Evolutionary conservation across 176 grass and related monocot genomes (phyloP).

Genomic region (Elymus sibiricus): DNA sequence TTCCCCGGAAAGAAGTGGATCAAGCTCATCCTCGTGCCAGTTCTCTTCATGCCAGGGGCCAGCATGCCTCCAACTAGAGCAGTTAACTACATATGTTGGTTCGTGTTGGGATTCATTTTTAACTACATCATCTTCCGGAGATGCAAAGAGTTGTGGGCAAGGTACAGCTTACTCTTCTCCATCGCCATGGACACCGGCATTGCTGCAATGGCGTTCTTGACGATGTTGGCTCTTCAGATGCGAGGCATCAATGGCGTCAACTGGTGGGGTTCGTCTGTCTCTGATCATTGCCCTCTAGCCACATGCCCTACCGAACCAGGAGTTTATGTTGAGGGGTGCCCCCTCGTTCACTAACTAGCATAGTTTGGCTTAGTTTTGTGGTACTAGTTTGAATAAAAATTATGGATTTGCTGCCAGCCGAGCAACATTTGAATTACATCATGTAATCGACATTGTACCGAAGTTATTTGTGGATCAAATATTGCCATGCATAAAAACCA

Average conservation of each 20-base stretch:
- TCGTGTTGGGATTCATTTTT: background rate
- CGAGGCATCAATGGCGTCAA: background rate
- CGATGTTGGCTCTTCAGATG: background rate
- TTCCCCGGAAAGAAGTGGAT: constrained; percentile 13
- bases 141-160: background rate
- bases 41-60: background rate
- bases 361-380: background rate
- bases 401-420: no score
- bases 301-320: background rate
- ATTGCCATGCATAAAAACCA: no score
- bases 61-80: background rate
- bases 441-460: no score
- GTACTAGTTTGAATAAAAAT: no score
- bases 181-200: background rate
- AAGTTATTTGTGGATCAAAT: no score
- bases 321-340: background rate
- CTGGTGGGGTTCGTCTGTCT: background rate
- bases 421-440: no score
- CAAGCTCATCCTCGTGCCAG: background rate
- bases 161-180: background rate
- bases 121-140: background rate
- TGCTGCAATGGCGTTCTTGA: background rate
- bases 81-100: background rate
- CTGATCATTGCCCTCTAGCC: background rate
- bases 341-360: background rate